Evolutionary conservation across 805 yeast genomes (phyloP), one percentile per base, ranked within the genome.

Genomic region (Yarrowia sp.): DNA sequence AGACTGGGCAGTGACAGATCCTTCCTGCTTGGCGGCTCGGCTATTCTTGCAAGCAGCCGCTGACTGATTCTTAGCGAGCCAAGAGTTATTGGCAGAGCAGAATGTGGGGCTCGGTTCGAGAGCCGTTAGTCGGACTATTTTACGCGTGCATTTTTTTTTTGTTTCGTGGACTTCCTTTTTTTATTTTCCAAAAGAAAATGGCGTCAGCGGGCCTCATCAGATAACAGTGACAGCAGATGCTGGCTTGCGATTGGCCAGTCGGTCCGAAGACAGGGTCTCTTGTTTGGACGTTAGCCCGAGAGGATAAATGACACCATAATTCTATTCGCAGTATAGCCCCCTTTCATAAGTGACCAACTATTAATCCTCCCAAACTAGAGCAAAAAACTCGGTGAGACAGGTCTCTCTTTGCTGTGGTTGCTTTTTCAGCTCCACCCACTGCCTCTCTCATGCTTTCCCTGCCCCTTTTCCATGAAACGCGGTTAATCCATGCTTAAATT

Each of bases 21-120:
- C 19, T 5, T n/a, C n/a, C 47, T 13, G 16, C 47, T 42, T 42
- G 49, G 49, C 49, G 13, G 3, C 33, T 42, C 49, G 49, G 49
- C 33, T 42, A 42, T 42, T 16, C 49, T 42, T 42, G 49, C 49
- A n/a, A n/a, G n/a, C n/a, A n/a, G n/a, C n/a, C n/a, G n/a, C n/a
- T 21, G 44, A 4, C 19, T 39, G 19, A 22, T n/a, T 38, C 44
- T 39, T 22, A 22, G 24, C 29, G 24, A 39, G 29, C 44, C 44
- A 39, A 42, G 33, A 27, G n/a, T n/a, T 27, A 42, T 25, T 24
- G 31, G 49, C 21, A 16, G 29, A 14, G n/a, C n/a, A 10, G 32
- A 41, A 6, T 39, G 44, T 21, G 44, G 44, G 44, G 18, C 29
- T n/a, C n/a, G n/a, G n/a, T n/a, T n/a, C n/a, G n/a, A n/a, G n/a